Percentiles rank a stretch among this genome's conserved stretches.
phyloP scores from a whole-genome alignment of 257 asterid species.

The Rhazya stricta region DNA sequence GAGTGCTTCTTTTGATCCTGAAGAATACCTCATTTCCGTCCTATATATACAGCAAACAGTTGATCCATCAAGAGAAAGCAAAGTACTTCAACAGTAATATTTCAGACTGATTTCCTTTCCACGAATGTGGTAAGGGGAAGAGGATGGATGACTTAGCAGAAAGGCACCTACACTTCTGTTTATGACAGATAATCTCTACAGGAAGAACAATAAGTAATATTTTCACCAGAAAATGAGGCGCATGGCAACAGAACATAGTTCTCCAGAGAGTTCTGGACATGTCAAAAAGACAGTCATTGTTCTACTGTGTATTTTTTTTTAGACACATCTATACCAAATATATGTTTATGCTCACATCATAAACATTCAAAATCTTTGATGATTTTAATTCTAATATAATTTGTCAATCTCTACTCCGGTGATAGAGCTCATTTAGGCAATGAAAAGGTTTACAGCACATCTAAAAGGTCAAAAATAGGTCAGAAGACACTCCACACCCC shows the following conservation, averaged over 20 bases:
- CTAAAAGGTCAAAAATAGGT: not conserved
- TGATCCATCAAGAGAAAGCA: not conserved
- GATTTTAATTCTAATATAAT: not conserved
- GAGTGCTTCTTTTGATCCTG: conserved; percentile 43
- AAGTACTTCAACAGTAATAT: not conserved
- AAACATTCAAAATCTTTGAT: not conserved
- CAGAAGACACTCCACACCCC: not conserved
- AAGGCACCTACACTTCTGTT: not conserved
- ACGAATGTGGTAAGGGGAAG: not conserved
- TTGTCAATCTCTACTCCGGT: no score
- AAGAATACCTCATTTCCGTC: conserved; percentile 44
- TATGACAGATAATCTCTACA: no score
- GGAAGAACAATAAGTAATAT: no score
- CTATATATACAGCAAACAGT: conserved; percentile 12
- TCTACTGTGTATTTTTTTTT: not conserved
- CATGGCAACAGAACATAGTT: no score
- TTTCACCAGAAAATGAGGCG: no score
- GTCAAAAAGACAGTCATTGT: not conserved
- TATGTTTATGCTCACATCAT: not conserved
- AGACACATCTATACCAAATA: not conserved
- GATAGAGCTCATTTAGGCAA: no score
- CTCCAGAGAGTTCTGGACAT: not conserved
- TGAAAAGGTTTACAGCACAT: no score
- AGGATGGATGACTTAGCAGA: not conserved
- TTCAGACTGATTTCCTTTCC: not conserved